Base-by-base conservation (phyloP, 176 grass and related monocot species). In the Musa beccarii region DNA sequence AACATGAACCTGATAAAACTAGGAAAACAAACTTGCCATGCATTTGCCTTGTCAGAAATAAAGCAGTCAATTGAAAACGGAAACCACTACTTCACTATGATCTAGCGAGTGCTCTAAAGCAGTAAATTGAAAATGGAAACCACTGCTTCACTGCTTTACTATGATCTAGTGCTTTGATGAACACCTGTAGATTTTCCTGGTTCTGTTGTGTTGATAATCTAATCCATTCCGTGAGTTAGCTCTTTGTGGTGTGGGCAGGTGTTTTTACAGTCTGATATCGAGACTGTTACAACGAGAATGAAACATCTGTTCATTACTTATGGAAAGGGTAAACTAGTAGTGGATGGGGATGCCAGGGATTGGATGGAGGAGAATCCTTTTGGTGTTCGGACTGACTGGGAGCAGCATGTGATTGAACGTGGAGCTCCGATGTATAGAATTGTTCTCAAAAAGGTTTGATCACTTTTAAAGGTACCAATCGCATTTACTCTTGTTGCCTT, bases 391-490 rank as follows among this genome's bases (percentile, higher is more conserved):
- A 89, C 90, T 1, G 88, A 94, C 71, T 91, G 95, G 95, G 95
- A 98, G 54, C 77, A 82, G 25, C 90, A 91, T 86, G 81, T 90
- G 8, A 71, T 98, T 12, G 86, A 82, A 73, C 90, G 86, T 54
- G 90, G 90, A 75, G 87, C 70, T 77, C 86, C 90, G 7, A 98
- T 98, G 88, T 91, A 84, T 79, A 90, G 90, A 83, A 87, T 86
- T 19, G 86, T 93, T 80, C 86, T 93, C 51, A 81, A 75, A 66
- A 98, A 98, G 86, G 66, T 74, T 22, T 81, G 80, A 85, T 49
- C 9, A 15, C 13, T 34, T 34, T 3, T 3, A 34, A 34, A 34
- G 29, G 29, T 34, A 34, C 29, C 29, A 34, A 5, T 34, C 29
- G 4, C 29, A 34, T 34, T 34, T 34, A 34, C 29, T 34, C 29